Evolutionary conservation across 257 asterid species (phyloP), one percentile per base, ranked within the genome.

Genomic region (Plantago major): DNA sequence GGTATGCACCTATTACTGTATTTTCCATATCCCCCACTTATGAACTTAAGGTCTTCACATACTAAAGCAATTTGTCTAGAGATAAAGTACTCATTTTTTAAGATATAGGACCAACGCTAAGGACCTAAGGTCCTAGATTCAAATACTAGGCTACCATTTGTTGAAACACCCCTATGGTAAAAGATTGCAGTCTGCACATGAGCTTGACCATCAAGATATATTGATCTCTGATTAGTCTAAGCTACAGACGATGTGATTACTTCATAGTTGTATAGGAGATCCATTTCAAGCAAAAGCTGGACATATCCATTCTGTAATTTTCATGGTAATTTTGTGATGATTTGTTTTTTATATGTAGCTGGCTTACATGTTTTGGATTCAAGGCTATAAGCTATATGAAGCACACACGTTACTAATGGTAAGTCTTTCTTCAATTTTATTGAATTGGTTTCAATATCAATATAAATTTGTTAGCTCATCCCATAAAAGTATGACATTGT

Each of bases 341-440:
- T 2, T 30, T 61, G 46, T 45, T n/a, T 26, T 49, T 74, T 63
- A 73, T 62, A 55, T 80, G 66, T 84, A 92, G 99, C 68, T 92
- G 76, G 90, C 97, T 42, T 89, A 92, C 82, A 92, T 92, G 99
- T 89, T 81, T 72, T 92, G 99, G 99, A 52, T 85, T 74, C 96
- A 70, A 74, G 96, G 94, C 62, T 86, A 89, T 71, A 71, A 76
- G 68, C 86, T 92, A 48, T 58, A 40, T 37, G 96, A 82, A 76
- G 99, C 97, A 58, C 77, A 82, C 63, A n/a, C 70, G 19, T 56
- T 92, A 63, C 91, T 86, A 53, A 69, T 78, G 93, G 99, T 89
- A 83, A 77, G 30, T 51, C 58, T 42, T 55, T n/a, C 48, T 3
- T 48, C 17, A 26, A 18, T 10, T 54, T 11, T n/a, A 47, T 30